Evolutionary conservation across 768 basidiomycete species (phyloP).

Genomic region (Boletus tomentosulus): DNA sequence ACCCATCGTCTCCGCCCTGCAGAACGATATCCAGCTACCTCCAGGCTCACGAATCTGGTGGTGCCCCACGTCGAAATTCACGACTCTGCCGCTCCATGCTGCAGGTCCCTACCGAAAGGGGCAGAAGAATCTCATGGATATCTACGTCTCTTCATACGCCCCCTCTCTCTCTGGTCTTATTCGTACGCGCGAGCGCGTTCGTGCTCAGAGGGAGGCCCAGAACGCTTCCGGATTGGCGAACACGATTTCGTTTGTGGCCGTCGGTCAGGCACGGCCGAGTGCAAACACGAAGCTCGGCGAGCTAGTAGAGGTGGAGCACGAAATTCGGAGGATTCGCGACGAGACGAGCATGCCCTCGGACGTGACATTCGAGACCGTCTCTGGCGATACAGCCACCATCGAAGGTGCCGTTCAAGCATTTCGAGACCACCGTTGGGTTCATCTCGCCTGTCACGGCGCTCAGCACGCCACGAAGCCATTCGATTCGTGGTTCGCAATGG

Average conservation of each 20-base stretch:
- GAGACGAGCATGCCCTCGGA: neutral
- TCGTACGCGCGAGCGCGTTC: neutral
- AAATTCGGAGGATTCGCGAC: neutral
- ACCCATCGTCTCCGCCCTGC: neutral
- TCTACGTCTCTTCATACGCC: neutral
- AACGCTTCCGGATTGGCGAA: no score
- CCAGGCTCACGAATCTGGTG: neutral
- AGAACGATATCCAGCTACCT: neutral
- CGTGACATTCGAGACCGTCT: neutral
- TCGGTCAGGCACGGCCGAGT: neutral
- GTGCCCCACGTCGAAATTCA: neutral
- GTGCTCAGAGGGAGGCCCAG: neutral
- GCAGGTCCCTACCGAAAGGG: neutral
- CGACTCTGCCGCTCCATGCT: neutral
- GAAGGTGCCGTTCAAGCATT: no score
- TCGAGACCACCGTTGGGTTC: no score
- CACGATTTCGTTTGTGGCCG: neutral
- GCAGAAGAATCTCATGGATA: neutral
- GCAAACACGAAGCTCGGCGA: neutral
- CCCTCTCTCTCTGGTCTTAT: neutral
- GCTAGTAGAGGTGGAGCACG: neutral
- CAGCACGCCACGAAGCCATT: no score
- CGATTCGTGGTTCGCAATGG: no score
- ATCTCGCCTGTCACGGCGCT: no score
- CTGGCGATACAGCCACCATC: no score